Evolutionary conservation across 805 yeast genomes (phyloP).

Genomic region (Lipomyces yamanashiensis): DNA sequence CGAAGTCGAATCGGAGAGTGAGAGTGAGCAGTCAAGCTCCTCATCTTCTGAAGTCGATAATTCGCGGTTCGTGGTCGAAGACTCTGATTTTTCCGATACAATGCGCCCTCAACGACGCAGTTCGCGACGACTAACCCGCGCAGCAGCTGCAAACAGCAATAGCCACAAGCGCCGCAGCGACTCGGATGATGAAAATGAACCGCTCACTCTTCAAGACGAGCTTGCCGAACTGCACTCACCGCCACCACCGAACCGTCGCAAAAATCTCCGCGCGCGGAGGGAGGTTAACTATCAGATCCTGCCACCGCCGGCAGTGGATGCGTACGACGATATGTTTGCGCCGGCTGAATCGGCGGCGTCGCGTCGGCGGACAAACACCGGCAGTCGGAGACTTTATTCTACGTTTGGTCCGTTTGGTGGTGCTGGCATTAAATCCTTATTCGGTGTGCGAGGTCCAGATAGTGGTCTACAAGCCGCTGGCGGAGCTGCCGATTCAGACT

Average conservation of each 20-base stretch:
- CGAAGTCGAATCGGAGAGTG: slow-evolving; percentile 29
- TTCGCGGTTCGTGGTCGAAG: slow-evolving; percentile 33
- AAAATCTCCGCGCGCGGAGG: slow-evolving; percentile 63
- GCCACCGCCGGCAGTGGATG: slow-evolving; percentile 64
- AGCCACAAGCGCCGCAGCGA: slow-evolving; percentile 10
- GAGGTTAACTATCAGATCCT: slow-evolving; percentile 81
- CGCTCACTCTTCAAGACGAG: slow-evolving; percentile 57
- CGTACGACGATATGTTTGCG: slow-evolving; percentile 35
- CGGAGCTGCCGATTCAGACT: slow-evolving; percentile 50
- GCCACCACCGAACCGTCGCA: slow-evolving; percentile 56
- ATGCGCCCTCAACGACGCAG: slow-evolving; percentile 4
- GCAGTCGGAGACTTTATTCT: slow-evolving; percentile 73
- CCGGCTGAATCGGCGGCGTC: slow-evolving; percentile 16
- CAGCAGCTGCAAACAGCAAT: slow-evolving; percentile 1
- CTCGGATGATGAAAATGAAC: slow-evolving; percentile 14
- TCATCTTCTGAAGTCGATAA: slow-evolving; percentile 39
- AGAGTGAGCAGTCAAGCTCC: slow-evolving; percentile 36
- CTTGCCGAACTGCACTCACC: slow-evolving; percentile 66
- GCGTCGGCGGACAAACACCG: slow-evolving; percentile 37
- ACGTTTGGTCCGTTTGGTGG: slow-evolving; percentile 99
- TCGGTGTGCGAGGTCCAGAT: slow-evolving; percentile 65
- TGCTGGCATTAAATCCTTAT: slow-evolving; percentile 82
- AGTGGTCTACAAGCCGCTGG: slow-evolving; percentile 43
- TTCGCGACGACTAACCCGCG: slow-evolving; percentile 16
- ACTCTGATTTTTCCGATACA: slow-evolving; percentile 28